These are phyloP conservation scores for Naganishia onofrii DNA, from an alignment of 768 basidiomycete species.

Conservation along the genomic window DNA sequence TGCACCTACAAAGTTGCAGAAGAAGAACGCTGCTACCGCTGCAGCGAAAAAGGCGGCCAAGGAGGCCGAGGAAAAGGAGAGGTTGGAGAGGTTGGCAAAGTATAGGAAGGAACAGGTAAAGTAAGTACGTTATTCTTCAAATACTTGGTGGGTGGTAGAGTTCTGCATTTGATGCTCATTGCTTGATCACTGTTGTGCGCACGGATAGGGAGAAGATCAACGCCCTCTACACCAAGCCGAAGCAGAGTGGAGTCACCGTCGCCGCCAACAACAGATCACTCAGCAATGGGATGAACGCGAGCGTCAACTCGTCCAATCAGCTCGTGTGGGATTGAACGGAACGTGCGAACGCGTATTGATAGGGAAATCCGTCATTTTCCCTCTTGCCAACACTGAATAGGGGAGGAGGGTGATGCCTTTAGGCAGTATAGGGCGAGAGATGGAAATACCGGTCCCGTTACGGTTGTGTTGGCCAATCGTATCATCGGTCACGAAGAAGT, in stretches of 20 bases:
- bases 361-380: no score
- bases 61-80: constrained; percentile 26
- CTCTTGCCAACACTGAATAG: no score
- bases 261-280: constrained; percentile 20
- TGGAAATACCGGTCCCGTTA: no score
- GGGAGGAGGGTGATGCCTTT: no score
- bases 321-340: constrained; percentile 14
- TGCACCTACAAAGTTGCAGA: constrained; percentile 24
- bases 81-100: constrained; percentile 21
- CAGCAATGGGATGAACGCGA: constrained; percentile 19
- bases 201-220: constrained; percentile 13
- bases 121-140: constrained; percentile 2
- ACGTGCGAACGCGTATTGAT: no score
- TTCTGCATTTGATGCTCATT: not conserved
- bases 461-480: no score
- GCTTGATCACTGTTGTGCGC: not conserved
- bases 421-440: no score
- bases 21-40: constrained; percentile 23
- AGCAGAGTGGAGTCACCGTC: constrained; percentile 4
- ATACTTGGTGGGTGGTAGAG: not conserved
- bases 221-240: constrained; percentile 17
- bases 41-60: constrained; percentile 28
- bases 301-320: not conserved
- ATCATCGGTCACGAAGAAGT: no score
- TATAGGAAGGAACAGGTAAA: constrained; percentile 24